Evolutionary conservation across 2,329 filamentous ascomycete species (phyloP).

Genomic region (Didymella segeticola): DNA sequence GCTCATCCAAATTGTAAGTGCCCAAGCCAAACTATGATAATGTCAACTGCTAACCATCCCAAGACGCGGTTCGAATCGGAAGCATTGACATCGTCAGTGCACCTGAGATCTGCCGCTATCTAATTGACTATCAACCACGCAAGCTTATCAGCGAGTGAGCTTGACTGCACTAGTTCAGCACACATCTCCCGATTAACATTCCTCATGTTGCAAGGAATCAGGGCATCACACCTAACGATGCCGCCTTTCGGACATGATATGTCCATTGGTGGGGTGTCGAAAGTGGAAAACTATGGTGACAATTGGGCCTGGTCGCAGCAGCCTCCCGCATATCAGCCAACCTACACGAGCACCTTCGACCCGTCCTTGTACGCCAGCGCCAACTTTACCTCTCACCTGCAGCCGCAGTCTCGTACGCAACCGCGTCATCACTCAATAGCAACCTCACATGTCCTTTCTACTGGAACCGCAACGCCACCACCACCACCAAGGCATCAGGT

Average conservation of each 20-base stretch:
- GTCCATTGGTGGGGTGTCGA: conserved; percentile 41
- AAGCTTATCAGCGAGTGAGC: not conserved
- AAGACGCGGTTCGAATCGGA: not conserved
- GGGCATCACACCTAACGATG: conserved; percentile 45
- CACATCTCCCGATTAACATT: conserved; percentile 4
- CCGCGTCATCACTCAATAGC: conserved; percentile 42
- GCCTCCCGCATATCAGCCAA: conserved; percentile 29
- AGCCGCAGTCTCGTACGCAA: conserved; percentile 27
- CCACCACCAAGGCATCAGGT: conserved; percentile 39
- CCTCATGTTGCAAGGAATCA: conserved; percentile 48
- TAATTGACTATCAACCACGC: not conserved
- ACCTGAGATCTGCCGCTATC: not conserved
- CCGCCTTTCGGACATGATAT: conserved; percentile 45
- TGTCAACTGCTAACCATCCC: not conserved
- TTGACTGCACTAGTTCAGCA: not conserved
- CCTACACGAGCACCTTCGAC: conserved; percentile 41
- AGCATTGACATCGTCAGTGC: not conserved
- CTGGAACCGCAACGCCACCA: conserved; percentile 38
- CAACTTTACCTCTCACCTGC: conserved; percentile 32
- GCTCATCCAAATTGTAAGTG: not conserved
- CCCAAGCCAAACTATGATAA: not conserved
- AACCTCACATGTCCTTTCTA: conserved; percentile 35
- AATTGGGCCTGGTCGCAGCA: conserved; percentile 43
- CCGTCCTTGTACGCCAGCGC: conserved; percentile 37
- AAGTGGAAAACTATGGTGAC: conserved; percentile 44